phyloP scores from a whole-genome alignment of 805 yeast genomes.

The Candida qinlingensis region DNA sequence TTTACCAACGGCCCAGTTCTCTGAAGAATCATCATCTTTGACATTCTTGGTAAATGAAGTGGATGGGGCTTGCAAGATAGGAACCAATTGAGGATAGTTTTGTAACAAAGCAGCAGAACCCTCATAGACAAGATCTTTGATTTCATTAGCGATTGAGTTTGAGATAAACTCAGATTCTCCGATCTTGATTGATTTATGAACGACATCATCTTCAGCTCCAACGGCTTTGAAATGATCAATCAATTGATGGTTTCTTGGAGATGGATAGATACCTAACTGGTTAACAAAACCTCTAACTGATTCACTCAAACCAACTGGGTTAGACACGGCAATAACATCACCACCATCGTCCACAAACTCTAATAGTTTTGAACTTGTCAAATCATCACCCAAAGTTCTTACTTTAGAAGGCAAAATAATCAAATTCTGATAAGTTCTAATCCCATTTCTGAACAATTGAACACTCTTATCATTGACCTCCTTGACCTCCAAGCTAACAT shows the following conservation, averaged over 20 bases:
- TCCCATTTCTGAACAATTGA: slow-evolving; percentile 36
- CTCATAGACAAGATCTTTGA: slow-evolving; percentile 27
- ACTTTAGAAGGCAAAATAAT: slow-evolving; percentile 55
- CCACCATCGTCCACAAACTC: slow-evolving; percentile 65
- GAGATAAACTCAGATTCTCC: slow-evolving; percentile 7
- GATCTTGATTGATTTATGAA: slow-evolving; percentile 4
- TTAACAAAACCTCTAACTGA: slow-evolving; percentile 61
- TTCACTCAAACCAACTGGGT: slow-evolving; percentile 49
- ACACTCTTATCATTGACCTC: slow-evolving; percentile 22
- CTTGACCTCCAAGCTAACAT: slow-evolving; percentile 28
- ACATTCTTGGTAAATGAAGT: slow-evolving; percentile 54
- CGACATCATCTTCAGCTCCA: slow-evolving; percentile 21
- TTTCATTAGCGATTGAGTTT: neutral
- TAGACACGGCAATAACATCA: slow-evolving; percentile 60
- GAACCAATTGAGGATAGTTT: slow-evolving; percentile 65
- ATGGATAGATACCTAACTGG: slow-evolving; percentile 78
- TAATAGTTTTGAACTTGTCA: slow-evolving; percentile 46
- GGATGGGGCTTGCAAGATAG: slow-evolving; percentile 60
- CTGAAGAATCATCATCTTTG: slow-evolving; percentile 39
- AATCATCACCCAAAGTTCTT: slow-evolving; percentile 34
- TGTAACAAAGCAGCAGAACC: slow-evolving; percentile 69
- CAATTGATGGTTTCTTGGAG: slow-evolving; percentile 65
- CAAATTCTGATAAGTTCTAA: slow-evolving; percentile 47
- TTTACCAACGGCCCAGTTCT: slow-evolving; percentile 74
- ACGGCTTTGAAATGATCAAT: slow-evolving; percentile 56